Evolutionary conservation across 2,329 filamentous ascomycete species (phyloP).

Genomic region (Mycosphaerella sp.): DNA sequence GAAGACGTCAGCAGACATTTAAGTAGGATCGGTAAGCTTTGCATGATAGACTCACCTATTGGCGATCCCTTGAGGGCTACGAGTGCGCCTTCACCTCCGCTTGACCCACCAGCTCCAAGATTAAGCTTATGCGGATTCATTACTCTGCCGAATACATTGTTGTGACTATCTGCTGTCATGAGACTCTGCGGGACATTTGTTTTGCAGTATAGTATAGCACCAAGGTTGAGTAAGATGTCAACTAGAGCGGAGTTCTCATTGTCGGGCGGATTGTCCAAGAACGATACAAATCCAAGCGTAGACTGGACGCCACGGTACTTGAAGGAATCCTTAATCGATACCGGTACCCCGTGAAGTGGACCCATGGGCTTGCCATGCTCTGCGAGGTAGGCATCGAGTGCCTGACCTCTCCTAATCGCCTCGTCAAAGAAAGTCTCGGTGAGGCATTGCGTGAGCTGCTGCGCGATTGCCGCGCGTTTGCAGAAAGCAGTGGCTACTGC

Average conservation of each 20-base stretch:
- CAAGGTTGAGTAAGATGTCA: constrained; percentile 35
- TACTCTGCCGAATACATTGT: constrained; percentile 40
- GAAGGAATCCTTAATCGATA: constrained; percentile 58
- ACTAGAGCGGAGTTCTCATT: constrained; percentile 34
- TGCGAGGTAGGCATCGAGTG: constrained; percentile 24
- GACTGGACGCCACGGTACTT: constrained; percentile 53
- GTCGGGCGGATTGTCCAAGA: constrained; percentile 29
- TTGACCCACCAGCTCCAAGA: constrained; percentile 58
- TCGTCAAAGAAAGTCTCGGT: constrained; percentile 42
- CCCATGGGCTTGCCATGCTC: constrained; percentile 20
- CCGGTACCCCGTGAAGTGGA: constrained; percentile 46
- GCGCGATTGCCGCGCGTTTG: constrained; percentile 42
- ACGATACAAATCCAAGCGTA: constrained; percentile 53
- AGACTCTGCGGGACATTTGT: constrained; percentile 49
- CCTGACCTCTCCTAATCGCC: constrained; percentile 24
- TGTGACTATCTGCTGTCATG: constrained; percentile 28
- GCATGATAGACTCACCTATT: constrained; percentile 35
- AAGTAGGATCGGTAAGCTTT: background rate
- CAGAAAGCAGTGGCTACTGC: constrained; percentile 37
- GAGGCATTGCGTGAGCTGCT: constrained; percentile 29
- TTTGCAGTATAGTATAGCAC: constrained; percentile 49
- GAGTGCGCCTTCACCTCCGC: constrained; percentile 59
- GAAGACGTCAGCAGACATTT: background rate
- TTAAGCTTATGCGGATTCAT: constrained; percentile 58
- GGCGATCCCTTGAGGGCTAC: constrained; percentile 54